These are phyloP conservation scores for Hymenoscyphus infarciens DNA, from an alignment of 2,329 filamentous ascomycete species.

Conservation along the genomic window DNA sequence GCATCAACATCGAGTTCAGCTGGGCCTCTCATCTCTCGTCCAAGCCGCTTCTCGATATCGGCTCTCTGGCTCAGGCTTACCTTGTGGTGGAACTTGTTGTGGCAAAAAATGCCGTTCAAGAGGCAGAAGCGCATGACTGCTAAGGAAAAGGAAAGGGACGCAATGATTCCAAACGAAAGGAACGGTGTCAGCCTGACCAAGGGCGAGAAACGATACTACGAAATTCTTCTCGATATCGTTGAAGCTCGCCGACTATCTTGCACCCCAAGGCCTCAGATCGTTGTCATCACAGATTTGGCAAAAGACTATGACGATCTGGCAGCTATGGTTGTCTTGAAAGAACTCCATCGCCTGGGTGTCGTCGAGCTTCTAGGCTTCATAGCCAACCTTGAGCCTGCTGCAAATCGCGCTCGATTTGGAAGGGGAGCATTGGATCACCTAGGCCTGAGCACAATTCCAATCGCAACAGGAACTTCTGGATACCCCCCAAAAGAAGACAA, in stretches of 20 bases:
- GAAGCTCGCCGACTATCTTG: conserved; percentile 4
- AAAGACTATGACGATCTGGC: conserved; percentile 34
- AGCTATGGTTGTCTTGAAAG: conserved; percentile 30
- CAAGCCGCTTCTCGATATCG: not conserved
- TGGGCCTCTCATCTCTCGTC: not conserved
- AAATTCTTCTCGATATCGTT: conserved; percentile 18
- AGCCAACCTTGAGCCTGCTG: conserved; percentile 28
- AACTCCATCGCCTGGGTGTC: conserved; percentile 29
- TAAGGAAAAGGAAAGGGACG: not conserved
- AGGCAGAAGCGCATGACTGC: not conserved
- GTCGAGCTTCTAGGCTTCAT: conserved; percentile 29
- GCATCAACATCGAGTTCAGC: not conserved
- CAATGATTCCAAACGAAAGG: not conserved
- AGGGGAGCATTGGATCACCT: conserved; percentile 27
- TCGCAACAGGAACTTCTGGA: conserved; percentile 23
- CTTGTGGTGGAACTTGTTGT: not conserved
- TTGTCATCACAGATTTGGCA: conserved; percentile 31
- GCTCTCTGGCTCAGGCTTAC: not conserved
- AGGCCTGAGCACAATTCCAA: conserved; percentile 21
- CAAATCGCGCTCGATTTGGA: conserved; percentile 24
- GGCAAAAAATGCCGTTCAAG: not conserved
- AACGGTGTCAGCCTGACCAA: conserved; percentile 6
- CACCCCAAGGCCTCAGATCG: conserved; percentile 20
- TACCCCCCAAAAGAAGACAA: conserved; percentile 6
- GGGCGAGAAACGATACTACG: conserved; percentile 21